Evolutionary conservation across 2,329 filamentous ascomycete species (phyloP).

Genomic region (Ascosphaera apis): DNA sequence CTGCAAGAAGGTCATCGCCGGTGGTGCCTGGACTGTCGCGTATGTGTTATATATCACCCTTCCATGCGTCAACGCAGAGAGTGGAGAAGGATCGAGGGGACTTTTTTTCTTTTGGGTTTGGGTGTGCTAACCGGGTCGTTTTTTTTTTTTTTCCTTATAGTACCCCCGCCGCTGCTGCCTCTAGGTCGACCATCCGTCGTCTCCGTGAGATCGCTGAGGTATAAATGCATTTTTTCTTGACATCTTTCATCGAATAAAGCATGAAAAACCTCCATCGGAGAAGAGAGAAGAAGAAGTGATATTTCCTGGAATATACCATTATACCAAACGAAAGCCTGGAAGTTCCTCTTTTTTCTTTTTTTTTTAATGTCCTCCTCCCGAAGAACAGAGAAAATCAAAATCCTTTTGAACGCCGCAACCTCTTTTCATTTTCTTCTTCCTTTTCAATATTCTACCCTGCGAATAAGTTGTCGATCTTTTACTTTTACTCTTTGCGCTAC

Average conservation of each 20-base stretch:
- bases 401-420: no score
- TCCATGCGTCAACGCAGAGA: background rate
- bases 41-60: slow-evolving; percentile 35
- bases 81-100: slow-evolving; percentile 9
- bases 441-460: no score
- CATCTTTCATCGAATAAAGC: background rate
- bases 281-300: no score
- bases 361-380: no score
- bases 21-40: slow-evolving; percentile 90
- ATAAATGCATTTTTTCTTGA: slow-evolving; percentile 24
- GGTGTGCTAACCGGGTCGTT: background rate
- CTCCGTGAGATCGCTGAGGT: slow-evolving; percentile 95
- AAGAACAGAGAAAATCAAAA: no score
- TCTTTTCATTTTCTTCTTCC: no score
- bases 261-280: background rate
- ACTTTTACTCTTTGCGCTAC: no score
- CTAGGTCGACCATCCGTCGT: slow-evolving; percentile 89
- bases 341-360: no score
- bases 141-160: slow-evolving; percentile 23
- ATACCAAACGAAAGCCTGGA: no score
- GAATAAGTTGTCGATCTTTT: no score
- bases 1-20: slow-evolving; percentile 84
- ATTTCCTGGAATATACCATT: no score
- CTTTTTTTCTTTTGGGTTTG: background rate
- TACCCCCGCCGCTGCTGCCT: slow-evolving; percentile 79